Evolutionary conservation across 2,329 filamentous ascomycete species (phyloP), one percentile per base, ranked within the genome.

Genomic region (Stagonosporopsis chrysanthemi): DNA sequence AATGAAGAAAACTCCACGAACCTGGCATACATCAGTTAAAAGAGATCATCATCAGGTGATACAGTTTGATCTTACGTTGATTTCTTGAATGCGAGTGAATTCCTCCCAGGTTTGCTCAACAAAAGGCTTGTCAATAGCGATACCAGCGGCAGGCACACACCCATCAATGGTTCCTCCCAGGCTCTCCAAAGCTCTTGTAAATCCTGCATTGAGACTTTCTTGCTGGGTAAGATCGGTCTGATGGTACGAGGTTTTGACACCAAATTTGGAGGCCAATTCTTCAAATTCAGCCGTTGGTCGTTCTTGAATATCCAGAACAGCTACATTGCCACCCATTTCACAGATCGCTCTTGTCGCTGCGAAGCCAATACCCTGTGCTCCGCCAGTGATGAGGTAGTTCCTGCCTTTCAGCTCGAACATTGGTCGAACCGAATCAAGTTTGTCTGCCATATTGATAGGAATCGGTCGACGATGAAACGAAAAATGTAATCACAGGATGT

Each of bases 51-150:
- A 17, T 12, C 2, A 7, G 31, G 23, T 19, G 6, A 4, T 19
- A 12, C 29, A 29, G 7, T 3, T 19, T n/a, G 14, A 26, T 52
- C 74, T 66, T 26, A 79, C 79, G 53, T 81, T 81, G 29, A 80
- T 76, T 0, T 79, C 75, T 38, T 78, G 75, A 24, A 80, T 76
- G 3, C 71, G 68, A 9, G 68, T 74, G 12, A 76, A 76, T 44
- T 81, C 78, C 2, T 77, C 75, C 77, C 77, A 80, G 0, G 76
- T 78, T 46, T 80, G 78, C 0, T 80, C 77, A 1, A 79, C 45
- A 51, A 81, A 81, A 0, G 79, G 78, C 62, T 80, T 80, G 55
- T 80, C 78, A 26, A 79, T 73, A 6, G 75, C 77, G 39, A 80
- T 76, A 2, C 78, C 79, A 1, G 77, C 77, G 8, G 66, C 61